These are phyloP conservation scores for Protea cynaroides DNA, from an alignment of 164 flowering plant genomes.

Conservation along the genomic window DNA sequence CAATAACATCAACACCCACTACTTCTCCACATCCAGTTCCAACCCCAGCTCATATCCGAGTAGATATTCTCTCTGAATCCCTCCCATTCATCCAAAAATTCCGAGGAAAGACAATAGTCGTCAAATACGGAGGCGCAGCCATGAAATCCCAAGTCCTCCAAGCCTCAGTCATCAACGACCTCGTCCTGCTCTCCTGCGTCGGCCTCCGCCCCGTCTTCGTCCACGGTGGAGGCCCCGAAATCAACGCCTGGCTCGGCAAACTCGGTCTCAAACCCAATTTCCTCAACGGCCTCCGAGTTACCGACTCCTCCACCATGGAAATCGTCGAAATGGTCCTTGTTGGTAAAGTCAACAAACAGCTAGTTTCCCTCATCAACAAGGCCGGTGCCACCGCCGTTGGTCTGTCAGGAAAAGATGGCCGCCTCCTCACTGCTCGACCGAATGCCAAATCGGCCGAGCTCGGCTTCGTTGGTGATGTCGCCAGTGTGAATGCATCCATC, in stretches of 20 bases:
- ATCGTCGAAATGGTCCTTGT: conserved; percentile 89
- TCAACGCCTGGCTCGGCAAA: conserved; percentile 56
- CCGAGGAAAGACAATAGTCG: conserved; percentile 84
- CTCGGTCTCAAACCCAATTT: conserved; percentile 52
- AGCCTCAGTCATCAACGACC: conserved; percentile 73
- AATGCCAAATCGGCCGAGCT: conserved; percentile 46
- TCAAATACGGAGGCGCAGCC: conserved; percentile 97
- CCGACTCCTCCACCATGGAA: conserved; percentile 83
- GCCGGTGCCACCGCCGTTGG: conserved; percentile 94
- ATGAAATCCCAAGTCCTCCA: conserved; percentile 70
- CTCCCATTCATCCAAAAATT: conserved; percentile 93
- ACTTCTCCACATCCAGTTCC: conserved; percentile 2
- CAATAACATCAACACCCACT: conserved; percentile 6
- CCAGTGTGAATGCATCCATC: conserved; percentile 56
- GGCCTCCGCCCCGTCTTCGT: conserved; percentile 86
- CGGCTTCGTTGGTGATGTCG: conserved; percentile 90
- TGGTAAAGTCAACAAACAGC: conserved; percentile 75
- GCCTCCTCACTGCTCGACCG: conserved; percentile 76
- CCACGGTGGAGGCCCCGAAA: conserved; percentile 94
- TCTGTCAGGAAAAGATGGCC: conserved; percentile 80
- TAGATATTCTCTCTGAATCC: conserved; percentile 81
- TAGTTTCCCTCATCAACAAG: conserved; percentile 74
- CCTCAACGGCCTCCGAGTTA: conserved; percentile 81
- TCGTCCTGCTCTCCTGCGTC: conserved; percentile 82
- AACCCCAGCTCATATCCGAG: conserved; percentile 49